Conservation (phyloP, 2,329 filamentous ascomycete genomes). For the Ceratocystis alfenasii region DNA sequence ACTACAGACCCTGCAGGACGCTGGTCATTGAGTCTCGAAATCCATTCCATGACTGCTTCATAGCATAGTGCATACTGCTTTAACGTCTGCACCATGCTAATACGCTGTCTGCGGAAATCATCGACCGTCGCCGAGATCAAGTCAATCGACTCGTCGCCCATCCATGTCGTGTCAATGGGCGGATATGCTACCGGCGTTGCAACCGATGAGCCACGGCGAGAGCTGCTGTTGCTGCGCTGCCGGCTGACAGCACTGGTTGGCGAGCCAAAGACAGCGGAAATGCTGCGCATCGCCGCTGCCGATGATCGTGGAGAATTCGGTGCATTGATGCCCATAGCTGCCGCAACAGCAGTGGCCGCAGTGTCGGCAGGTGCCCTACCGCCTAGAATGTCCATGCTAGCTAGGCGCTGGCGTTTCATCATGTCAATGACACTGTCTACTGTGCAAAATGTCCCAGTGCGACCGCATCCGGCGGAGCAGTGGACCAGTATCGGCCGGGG, state of each 20-base stretch:
- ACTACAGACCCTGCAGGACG: conserved; percentile 8
- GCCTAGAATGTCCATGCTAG: conserved; percentile 25
- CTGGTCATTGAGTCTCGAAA: conserved; percentile 40
- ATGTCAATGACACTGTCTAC: conserved; percentile 94
- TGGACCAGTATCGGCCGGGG: conserved; percentile 75
- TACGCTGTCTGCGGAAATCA: conserved; percentile 73
- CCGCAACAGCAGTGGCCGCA: conserved; percentile 31
- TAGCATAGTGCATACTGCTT: conserved; percentile 94
- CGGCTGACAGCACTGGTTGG: background rate
- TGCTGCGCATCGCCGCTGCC: conserved; percentile 5
- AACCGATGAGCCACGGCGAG: conserved; percentile 20
- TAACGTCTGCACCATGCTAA: conserved; percentile 95
- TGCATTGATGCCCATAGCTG: conserved; percentile 1
- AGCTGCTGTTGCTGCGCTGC: conserved; percentile 19
- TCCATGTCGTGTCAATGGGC: conserved; percentile 46
- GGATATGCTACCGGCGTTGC: conserved; percentile 16
- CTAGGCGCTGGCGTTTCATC: conserved; percentile 68
- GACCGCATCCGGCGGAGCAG: conserved; percentile 89
- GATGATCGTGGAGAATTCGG: conserved; percentile 14
- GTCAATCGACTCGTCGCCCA: conserved; percentile 60
- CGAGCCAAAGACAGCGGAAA: conserved; percentile 11
- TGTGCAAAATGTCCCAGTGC: conserved; percentile 92
- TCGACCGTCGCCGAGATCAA: conserved; percentile 78
- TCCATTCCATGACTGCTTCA: conserved; percentile 85
- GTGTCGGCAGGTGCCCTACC: conserved; percentile 28